These are phyloP conservation scores for Platanthera zijinensis DNA, from an alignment of 106 monocot genomes.

Conservation along the genomic window DNA sequence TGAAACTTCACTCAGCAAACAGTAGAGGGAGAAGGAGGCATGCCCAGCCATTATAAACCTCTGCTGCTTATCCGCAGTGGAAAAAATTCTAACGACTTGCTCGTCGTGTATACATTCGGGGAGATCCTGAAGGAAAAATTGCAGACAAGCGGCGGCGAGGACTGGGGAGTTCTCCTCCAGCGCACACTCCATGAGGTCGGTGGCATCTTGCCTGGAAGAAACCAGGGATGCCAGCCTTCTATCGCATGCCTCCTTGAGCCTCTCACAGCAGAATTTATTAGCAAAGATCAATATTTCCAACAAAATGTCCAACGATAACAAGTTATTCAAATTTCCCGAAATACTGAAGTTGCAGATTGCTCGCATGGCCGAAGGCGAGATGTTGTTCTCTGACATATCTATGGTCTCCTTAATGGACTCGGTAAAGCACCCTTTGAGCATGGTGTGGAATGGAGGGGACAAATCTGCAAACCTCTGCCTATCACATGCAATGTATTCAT, in stretches of 20 bases:
- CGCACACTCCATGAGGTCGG: constrained; percentile 84
- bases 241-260: constrained; percentile 82
- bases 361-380: constrained; percentile 66
- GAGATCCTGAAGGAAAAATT: constrained; percentile 69
- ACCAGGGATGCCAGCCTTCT: constrained; percentile 67
- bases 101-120: constrained; percentile 62
- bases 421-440: constrained; percentile 91
- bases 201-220: constrained; percentile 68
- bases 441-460: constrained; percentile 67
- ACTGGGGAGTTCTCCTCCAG: constrained; percentile 71
- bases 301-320: constrained; percentile 37
- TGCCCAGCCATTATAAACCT: constrained; percentile 48
- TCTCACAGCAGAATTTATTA: constrained; percentile 90
- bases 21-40: constrained; percentile 76
- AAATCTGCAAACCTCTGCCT: constrained; percentile 69
- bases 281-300: constrained; percentile 85
- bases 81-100: constrained; percentile 60
- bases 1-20: constrained; percentile 77
- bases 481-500: constrained; percentile 54
- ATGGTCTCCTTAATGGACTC: constrained; percentile 72
- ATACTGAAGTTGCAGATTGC: constrained; percentile 48
- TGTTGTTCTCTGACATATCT: constrained; percentile 80
- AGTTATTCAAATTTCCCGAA: constrained; percentile 29
- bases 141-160: constrained; percentile 72
- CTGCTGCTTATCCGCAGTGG: constrained; percentile 35